Evolutionary conservation across 441 rosid genomes (phyloP).

Genomic region (Adansonia madagascariensis): DNA sequence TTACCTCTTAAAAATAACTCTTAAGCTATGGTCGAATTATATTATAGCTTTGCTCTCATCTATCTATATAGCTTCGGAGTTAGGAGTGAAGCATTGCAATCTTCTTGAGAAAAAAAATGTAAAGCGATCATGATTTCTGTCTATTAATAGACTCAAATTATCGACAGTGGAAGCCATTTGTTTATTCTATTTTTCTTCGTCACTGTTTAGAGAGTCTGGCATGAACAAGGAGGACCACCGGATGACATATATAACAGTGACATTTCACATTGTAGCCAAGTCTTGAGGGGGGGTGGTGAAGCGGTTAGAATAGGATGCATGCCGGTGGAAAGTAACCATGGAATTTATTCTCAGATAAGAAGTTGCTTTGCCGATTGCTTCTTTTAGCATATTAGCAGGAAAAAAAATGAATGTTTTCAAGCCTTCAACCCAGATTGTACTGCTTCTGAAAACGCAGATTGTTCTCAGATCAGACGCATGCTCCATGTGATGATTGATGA

Average conservation of each 20-base stretch:
- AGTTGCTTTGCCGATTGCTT: constrained; percentile 10
- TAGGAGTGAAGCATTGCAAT: background rate
- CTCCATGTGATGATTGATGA: constrained; percentile 16
- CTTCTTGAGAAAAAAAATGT: background rate
- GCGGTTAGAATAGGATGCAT: constrained; percentile 17
- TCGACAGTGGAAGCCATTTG: background rate
- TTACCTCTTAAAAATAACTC: too few species aligned
- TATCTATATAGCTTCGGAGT: background rate
- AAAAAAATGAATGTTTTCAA: background rate
- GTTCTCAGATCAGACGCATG: background rate
- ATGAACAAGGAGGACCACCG: background rate
- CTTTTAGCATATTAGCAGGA: constrained; percentile 12
- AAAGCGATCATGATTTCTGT: background rate
- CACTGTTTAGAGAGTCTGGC: background rate
- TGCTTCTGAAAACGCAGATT: background rate
- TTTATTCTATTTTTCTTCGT: background rate
- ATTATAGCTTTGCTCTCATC: background rate
- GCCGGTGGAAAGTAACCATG: constrained; percentile 14
- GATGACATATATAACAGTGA: background rate
- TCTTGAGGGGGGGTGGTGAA: background rate
- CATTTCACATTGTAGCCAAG: background rate
- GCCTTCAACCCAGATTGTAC: background rate
- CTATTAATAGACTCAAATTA: background rate
- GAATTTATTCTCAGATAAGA: constrained; percentile 17
- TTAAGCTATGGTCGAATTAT: too few species aligned